Evolutionary conservation across 148 eudicot genomes (phyloP).

Genomic region (Camellia sinensis): DNA sequence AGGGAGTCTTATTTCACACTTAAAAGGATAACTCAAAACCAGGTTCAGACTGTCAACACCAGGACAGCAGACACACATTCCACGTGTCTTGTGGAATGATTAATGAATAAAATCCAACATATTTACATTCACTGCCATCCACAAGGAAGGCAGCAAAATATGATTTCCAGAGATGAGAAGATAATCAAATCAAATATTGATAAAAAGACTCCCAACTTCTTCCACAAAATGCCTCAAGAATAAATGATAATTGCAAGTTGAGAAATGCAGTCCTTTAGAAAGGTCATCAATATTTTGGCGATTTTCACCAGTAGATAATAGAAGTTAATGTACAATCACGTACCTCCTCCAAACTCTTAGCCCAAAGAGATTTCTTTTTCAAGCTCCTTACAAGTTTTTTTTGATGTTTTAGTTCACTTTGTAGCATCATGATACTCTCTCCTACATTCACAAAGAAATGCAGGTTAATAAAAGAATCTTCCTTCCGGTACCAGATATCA

Average conservation of each 20-base stretch:
- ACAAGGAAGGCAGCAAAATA: neutral
- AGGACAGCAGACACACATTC: neutral
- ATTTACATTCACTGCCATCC: constrained; percentile 1
- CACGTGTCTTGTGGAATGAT: neutral
- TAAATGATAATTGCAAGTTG: neutral
- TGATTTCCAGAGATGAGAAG: neutral
- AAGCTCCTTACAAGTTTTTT: constrained; percentile 70
- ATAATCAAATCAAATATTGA: neutral
- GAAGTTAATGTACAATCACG: neutral
- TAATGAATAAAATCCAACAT: constrained; percentile 7
- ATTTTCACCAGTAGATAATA: constrained; percentile 4
- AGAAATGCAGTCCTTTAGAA: neutral
- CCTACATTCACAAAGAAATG: constrained; percentile 39
- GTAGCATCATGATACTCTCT: constrained; percentile 69
- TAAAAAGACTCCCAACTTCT: neutral
- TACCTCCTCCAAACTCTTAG: constrained; percentile 90
- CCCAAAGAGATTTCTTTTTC: constrained; percentile 94
- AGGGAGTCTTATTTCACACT: neutral
- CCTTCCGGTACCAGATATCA: neutral
- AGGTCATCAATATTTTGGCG: neutral
- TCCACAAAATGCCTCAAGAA: neutral
- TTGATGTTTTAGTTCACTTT: constrained; percentile 84
- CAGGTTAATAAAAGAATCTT: neutral
- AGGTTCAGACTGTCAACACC: neutral
- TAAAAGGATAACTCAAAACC: no score